phyloP scores from a whole-genome alignment of 257 asterid species.

The Plantago elongata region DNA sequence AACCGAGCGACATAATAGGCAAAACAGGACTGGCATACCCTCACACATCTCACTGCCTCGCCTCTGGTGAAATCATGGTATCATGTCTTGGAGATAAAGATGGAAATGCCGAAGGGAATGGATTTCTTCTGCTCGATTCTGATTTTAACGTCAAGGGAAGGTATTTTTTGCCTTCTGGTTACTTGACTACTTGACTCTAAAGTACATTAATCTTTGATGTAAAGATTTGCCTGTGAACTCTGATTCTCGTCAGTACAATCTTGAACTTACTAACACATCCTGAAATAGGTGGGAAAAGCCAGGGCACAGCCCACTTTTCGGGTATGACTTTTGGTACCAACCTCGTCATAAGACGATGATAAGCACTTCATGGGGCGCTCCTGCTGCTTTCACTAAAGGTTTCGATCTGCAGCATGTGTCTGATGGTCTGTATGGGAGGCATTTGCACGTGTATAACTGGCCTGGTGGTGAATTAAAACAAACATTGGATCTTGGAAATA shows the following conservation, averaged over 20 bases:
- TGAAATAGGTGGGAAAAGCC: slow-evolving; percentile 91
- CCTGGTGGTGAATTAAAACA: slow-evolving; percentile 89
- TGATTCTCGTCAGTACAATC: neutral
- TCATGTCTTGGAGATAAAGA: slow-evolving; percentile 96
- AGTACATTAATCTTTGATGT: too few relatives aligned
- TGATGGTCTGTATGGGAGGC: slow-evolving; percentile 83
- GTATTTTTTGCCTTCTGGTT: slow-evolving; percentile 29
- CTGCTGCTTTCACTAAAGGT: slow-evolving; percentile 85
- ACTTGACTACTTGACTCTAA: neutral
- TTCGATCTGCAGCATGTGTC: slow-evolving; percentile 83
- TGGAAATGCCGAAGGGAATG: slow-evolving; percentile 92
- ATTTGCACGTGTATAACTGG: slow-evolving; percentile 92
- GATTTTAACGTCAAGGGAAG: slow-evolving; percentile 96
- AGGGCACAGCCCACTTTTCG: slow-evolving; percentile 84
- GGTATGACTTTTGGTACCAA: slow-evolving; percentile 98
- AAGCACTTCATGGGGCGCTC: slow-evolving; percentile 97
- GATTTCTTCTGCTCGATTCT: slow-evolving; percentile 85
- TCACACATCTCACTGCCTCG: slow-evolving; percentile 97
- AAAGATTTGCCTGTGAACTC: too few relatives aligned
- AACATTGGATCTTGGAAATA: slow-evolving; percentile 87
- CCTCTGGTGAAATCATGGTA: slow-evolving; percentile 95
- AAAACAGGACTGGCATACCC: slow-evolving; percentile 96
- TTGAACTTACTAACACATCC: neutral
- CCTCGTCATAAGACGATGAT: slow-evolving; percentile 98
- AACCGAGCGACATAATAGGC: slow-evolving; percentile 57